Percentiles rank a stretch among this genome's conserved stretches.
These are phyloP conservation scores for Pichia sp. DNA, from an alignment of 1,139 yeast species.

Conservation along the genomic window DNA sequence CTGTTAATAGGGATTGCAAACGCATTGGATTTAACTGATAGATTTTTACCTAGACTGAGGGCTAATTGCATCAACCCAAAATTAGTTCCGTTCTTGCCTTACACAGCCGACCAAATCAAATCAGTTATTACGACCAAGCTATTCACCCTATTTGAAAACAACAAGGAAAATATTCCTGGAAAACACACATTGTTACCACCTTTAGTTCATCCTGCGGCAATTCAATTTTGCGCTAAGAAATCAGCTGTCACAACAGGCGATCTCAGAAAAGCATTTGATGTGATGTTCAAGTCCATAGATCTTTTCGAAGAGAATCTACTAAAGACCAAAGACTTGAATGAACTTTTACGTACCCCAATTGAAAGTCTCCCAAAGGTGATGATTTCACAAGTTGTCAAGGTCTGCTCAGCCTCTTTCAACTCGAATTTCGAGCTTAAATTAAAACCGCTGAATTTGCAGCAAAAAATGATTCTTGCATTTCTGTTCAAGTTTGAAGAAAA, in stretches of 20 bases:
- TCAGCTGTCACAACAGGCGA: conserved; percentile 91
- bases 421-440: conserved; percentile 60
- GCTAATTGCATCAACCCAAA: conserved; percentile 67
- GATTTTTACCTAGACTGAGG: conserved; percentile 76
- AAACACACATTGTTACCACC: conserved; percentile 40
- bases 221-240: conserved; percentile 78
- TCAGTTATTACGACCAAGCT: conserved; percentile 57
- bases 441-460: conserved; percentile 64
- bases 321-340: conserved; percentile 19
- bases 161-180: conserved; percentile 18
- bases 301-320: conserved; percentile 48
- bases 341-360: conserved; percentile 29
- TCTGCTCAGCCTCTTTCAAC: conserved; percentile 68
- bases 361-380: conserved; percentile 56
- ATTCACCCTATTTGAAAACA: conserved; percentile 17
- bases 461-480: conserved; percentile 66
- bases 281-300: conserved; percentile 77
- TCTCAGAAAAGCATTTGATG: conserved; percentile 84
- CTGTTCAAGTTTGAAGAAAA: conserved; percentile 48
- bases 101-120: conserved; percentile 72
- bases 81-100: conserved; percentile 74
- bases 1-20: conserved; percentile 85
- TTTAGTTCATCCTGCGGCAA: conserved; percentile 76
- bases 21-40: conserved; percentile 83
- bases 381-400: conserved; percentile 73